These are phyloP conservation scores for Westerdykella aurantiaca DNA, from an alignment of 2,329 filamentous ascomycete species.

Conservation along the genomic window DNA sequence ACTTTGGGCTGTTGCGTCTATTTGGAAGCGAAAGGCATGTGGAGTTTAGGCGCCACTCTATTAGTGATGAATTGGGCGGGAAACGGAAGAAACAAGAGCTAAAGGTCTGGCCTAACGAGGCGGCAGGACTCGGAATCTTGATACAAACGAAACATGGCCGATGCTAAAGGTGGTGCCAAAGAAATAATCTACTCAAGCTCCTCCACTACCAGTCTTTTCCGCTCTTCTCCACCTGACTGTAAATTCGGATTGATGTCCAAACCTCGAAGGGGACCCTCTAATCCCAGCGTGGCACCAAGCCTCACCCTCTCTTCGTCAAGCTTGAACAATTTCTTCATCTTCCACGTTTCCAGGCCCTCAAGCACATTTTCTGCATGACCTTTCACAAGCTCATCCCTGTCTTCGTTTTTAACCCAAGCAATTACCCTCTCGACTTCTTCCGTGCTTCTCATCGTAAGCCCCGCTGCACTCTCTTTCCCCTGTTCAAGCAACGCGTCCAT, in stretches of 20 bases:
- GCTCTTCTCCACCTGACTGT: constrained; percentile 23
- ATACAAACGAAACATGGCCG: too few species aligned
- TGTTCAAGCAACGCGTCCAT: constrained; percentile 49
- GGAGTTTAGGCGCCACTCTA: too few species aligned
- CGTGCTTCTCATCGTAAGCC: constrained; percentile 51
- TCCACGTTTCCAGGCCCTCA: constrained; percentile 61
- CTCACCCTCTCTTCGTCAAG: constrained; percentile 20
- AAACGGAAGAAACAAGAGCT: too few species aligned
- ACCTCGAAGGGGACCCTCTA: constrained; percentile 41
- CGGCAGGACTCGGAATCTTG: too few species aligned
- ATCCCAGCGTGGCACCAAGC: constrained; percentile 21
- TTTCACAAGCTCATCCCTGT: constrained; percentile 62
- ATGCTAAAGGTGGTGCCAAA: not conserved
- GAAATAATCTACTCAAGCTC: constrained; percentile 51
- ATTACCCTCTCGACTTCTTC: constrained; percentile 59
- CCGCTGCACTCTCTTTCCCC: constrained; percentile 41
- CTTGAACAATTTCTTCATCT: constrained; percentile 48
- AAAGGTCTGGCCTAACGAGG: too few species aligned
- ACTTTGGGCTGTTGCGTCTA: too few species aligned
- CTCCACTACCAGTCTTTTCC: constrained; percentile 45
- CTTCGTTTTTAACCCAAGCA: constrained; percentile 58
- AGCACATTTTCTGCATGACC: constrained; percentile 62
- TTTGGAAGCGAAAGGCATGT: too few species aligned
- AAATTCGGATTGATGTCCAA: constrained; percentile 37
- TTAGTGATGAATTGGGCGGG: too few species aligned